Evolutionary conservation across 2,329 filamentous ascomycete genomes (phyloP), one percentile per base, ranked within the genome.

Genomic region (Xylariaceae sp.): DNA sequence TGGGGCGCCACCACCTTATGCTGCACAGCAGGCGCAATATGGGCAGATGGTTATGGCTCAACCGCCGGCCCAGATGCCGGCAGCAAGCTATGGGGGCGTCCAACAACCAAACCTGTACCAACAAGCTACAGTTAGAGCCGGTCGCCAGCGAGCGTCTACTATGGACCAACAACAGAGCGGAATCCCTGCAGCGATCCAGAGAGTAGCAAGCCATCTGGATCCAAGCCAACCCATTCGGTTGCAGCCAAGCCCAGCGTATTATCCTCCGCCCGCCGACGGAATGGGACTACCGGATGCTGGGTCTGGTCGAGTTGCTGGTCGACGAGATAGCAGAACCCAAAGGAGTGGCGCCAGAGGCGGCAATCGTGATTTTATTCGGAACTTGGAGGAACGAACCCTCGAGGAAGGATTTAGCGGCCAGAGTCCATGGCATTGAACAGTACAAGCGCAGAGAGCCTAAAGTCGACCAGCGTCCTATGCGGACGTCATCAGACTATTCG

Each of bases 241-340:
- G 58, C 94, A 99, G 72, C 94, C 94, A 2, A 97, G 92, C 67
- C 94, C 94, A 4, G 94, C 94, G 1, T 99, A 99, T 75, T 99
- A 97, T 68, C 94, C 94, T 9, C 94, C 94, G 17, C 90, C 93
- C 1, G 86, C 89, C 5, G 93, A 97, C 65, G 90, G 91, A 8
- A 86, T 90, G 68, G 82, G 85, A 17, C 76, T 80, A 7, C 84
- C 89, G 61, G 82, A 86, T 53, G 83, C 82, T 60, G 78, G 84
- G 23, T 70, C 80, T 51, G 73, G 77, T 57, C 73, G 83, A 77
- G 74, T 73, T 52, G 81, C 88, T 35, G 85, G 89, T 48, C 84
- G 92, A 69, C 83, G 92, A 72, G 88, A 89, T 50, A 93, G 90
- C 71, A 83, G 92, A 58, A 82, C 83, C 51, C 83, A 86, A 66